Percentiles rank a stretch among this genome's conserved stretches.
These are phyloP conservation scores for Nicotiana sylvestris DNA, from an alignment of 257 asterid genomes.

Conservation along the genomic window DNA sequence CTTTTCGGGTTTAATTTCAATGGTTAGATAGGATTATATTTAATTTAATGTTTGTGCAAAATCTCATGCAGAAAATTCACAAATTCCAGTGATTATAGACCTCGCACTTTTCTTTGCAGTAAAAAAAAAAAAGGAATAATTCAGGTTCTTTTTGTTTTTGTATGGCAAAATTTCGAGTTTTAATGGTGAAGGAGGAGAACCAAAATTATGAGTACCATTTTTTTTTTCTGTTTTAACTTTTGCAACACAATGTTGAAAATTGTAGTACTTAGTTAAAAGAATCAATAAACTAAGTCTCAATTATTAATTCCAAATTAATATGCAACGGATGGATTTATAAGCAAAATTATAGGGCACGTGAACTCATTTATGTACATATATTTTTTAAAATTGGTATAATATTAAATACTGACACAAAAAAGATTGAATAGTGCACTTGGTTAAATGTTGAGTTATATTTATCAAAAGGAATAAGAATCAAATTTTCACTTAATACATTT, in stretches of 20 bases:
- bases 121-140: neutral
- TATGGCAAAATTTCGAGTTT: neutral
- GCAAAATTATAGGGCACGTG: too few species aligned
- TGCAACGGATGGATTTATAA: neutral
- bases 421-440: too few species aligned
- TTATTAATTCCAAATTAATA: neutral
- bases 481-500: too few species aligned
- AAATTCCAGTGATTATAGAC: too few species aligned
- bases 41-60: too few species aligned
- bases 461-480: too few species aligned
- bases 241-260: neutral
- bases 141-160: neutral
- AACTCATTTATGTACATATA: too few species aligned
- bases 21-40: neutral
- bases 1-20: constrained; percentile 33
- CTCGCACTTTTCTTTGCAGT: neutral
- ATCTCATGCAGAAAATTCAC: too few species aligned
- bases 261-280: neutral
- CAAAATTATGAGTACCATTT: neutral
- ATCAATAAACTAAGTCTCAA: neutral
- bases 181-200: neutral
- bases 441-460: too few species aligned
- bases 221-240: neutral
- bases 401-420: too few species aligned
- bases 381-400: too few species aligned